Evolutionary conservation across 805 yeast species (phyloP), one percentile per base, ranked within the genome.

Genomic region (Candida boleticola): DNA sequence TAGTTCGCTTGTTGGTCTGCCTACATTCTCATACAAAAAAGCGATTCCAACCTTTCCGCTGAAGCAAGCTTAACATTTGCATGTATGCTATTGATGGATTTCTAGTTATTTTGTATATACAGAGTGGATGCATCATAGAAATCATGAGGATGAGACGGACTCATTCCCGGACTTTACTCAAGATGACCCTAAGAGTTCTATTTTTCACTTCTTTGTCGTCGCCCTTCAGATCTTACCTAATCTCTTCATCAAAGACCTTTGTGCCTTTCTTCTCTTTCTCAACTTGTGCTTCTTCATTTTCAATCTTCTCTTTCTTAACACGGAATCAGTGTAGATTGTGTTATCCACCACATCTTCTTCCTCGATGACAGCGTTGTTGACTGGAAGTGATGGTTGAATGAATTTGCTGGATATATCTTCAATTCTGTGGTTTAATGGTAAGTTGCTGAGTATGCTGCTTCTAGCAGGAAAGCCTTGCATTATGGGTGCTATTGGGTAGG

Each of bases 261-360:
- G 95, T 36, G 83, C 87, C 79, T 83, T 89, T 80, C 97, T 85
- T 79, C 98, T 86, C 83, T 93, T 93, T 73, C 93, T 85, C 63
- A 89, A 76, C 74, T 93, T 93, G 69, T 93, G 99, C 62, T 90
- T 88, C 80, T 92, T 93, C 97, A 93, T 93, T 77, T 89, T 92
- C 64, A 87, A 80, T 68, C 87, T 80, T 72, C 99, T 82, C 61
- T 86, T 86, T 64, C 93, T 78, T 64, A 83, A 67, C 27, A 86
- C 95, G 10, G 89, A 82, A 54, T 85, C 89, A 53, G 77, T 58
- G 47, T 71, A 55, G 54, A 79, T 54, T 20, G 71, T 64, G 40
- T 59, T 57, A 44, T 58, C 65, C 17, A 43, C 44, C 10, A n/a
- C 32, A 18, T 36, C 43, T 9, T 39, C 46, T 25, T 9, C 30